phyloP scores from a whole-genome alignment of 305 asterid genomes.

The Fraxinus albicans region DNA sequence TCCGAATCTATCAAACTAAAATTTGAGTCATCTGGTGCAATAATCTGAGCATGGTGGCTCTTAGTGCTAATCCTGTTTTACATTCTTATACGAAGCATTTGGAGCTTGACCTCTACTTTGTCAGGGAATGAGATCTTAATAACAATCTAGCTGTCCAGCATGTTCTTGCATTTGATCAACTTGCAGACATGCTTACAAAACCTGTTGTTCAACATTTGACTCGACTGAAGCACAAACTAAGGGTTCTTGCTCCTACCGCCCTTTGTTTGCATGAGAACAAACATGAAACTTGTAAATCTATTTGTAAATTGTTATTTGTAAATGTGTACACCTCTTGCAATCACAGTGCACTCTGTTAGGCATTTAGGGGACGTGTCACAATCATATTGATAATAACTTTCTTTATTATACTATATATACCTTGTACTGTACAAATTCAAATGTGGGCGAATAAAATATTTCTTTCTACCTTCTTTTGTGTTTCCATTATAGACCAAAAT shows the following conservation, averaged over 20 bases:
- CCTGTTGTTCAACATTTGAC: not conserved
- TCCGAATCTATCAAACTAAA: not conserved
- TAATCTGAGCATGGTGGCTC: not conserved
- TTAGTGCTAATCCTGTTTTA: not conserved
- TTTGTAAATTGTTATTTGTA: too few relatives aligned
- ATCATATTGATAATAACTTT: too few relatives aligned
- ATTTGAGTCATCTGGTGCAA: not conserved
- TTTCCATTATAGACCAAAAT: too few relatives aligned
- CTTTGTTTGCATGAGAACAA: not conserved
- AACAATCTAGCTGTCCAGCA: not conserved
- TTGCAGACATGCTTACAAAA: not conserved
- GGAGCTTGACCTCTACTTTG: not conserved
- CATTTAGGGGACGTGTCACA: too few relatives aligned
- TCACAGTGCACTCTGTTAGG: too few relatives aligned
- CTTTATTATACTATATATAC: too few relatives aligned
- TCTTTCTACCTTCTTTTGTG: too few relatives aligned
- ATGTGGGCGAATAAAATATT: too few relatives aligned
- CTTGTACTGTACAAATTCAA: too few relatives aligned
- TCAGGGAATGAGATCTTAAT: not conserved
- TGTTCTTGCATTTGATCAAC: not conserved
- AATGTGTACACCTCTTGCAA: too few relatives aligned
- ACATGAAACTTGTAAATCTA: too few relatives aligned
- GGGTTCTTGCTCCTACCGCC: not conserved
- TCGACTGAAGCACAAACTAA: not conserved
- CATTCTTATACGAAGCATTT: not conserved